Conservation (phyloP, 768 basidiomycete species). For the Boletus vermiculosoides region DNA sequence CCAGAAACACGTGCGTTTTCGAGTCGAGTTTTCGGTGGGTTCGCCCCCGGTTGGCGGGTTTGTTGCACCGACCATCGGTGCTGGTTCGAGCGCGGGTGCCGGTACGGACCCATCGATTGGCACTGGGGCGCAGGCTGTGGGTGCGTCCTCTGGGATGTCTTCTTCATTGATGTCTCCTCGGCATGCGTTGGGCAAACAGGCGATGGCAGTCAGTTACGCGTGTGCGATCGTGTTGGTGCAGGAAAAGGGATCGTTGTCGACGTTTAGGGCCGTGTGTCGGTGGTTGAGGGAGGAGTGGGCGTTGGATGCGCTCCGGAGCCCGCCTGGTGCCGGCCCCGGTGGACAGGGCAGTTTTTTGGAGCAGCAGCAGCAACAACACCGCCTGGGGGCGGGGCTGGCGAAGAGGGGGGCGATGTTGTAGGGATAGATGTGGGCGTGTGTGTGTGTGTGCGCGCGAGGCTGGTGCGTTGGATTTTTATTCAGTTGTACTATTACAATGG, state of each 20-base stretch:
- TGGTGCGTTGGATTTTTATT: slow-evolving; percentile 1
- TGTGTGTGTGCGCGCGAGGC: background rate
- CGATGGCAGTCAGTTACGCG: slow-evolving; percentile 35
- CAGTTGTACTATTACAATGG: background rate
- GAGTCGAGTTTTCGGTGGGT: slow-evolving; percentile 65
- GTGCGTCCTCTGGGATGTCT: slow-evolving; percentile 19
- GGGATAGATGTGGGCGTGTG: background rate
- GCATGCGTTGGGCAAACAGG: slow-evolving; percentile 28
- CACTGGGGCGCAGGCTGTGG: background rate
- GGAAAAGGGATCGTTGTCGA: slow-evolving; percentile 89
- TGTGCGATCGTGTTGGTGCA: slow-evolving; percentile 77
- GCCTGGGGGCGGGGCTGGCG: background rate
- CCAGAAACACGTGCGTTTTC: slow-evolving; percentile 79
- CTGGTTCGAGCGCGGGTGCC: slow-evolving; percentile 21
- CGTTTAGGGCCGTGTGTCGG: slow-evolving; percentile 77
- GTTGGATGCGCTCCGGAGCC: slow-evolving; percentile 36
- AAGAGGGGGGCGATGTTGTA: slow-evolving; percentile 34
- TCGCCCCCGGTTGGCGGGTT: slow-evolving; percentile 25
- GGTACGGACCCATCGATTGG: background rate
- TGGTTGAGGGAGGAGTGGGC: slow-evolving; percentile 70
- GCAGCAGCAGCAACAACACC: slow-evolving; percentile 19
- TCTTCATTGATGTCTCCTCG: slow-evolving; percentile 28
- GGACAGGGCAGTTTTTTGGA: slow-evolving; percentile 43
- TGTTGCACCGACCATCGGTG: slow-evolving; percentile 18
- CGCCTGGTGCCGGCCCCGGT: slow-evolving; percentile 22